phyloP scores from a whole-genome alignment of 2,329 filamentous ascomycete species.

The Aureobasidium leucospermi region DNA sequence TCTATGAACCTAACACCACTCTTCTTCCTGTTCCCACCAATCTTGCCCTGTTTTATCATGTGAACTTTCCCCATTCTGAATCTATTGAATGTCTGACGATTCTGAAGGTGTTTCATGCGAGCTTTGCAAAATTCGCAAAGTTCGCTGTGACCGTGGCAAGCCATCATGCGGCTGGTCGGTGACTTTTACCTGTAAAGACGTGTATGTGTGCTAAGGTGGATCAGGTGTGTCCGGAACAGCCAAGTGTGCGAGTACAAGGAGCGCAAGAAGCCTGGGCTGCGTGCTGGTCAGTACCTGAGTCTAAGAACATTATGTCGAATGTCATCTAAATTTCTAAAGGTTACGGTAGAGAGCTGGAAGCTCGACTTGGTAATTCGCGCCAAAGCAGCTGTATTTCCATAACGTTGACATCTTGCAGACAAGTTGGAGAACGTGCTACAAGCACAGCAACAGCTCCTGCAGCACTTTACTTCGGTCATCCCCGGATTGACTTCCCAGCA shows the following conservation, averaged over 20 bases:
- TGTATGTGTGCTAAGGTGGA: background rate
- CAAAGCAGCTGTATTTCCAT: conserved; percentile 24
- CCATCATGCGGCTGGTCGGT: conserved; percentile 61
- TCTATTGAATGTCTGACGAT: conserved; percentile 10
- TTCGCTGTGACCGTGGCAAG: conserved; percentile 67
- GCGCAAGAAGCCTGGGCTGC: conserved; percentile 60
- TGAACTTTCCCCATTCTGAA: background rate
- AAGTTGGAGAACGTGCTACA: conserved; percentile 39
- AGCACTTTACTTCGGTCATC: conserved; percentile 31
- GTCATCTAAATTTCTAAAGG: conserved; percentile 17
- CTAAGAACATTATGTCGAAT: background rate
- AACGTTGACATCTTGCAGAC: conserved; percentile 26
- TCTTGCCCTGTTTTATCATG: background rate
- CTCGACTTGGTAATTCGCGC: conserved; percentile 41
- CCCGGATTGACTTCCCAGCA: conserved; percentile 13
- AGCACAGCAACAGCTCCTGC: conserved; percentile 40
- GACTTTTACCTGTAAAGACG: background rate
- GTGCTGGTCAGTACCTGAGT: conserved; percentile 36
- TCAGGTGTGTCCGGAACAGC: conserved; percentile 53
- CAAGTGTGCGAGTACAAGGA: conserved; percentile 62
- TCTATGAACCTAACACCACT: background rate
- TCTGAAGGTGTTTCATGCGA: conserved; percentile 50
- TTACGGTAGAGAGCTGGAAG: conserved; percentile 56
- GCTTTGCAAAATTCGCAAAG: conserved; percentile 67
- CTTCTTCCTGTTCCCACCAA: background rate